Evolutionary conservation across 305 asterid species (phyloP).

Genomic region (Rubia peregrina): DNA sequence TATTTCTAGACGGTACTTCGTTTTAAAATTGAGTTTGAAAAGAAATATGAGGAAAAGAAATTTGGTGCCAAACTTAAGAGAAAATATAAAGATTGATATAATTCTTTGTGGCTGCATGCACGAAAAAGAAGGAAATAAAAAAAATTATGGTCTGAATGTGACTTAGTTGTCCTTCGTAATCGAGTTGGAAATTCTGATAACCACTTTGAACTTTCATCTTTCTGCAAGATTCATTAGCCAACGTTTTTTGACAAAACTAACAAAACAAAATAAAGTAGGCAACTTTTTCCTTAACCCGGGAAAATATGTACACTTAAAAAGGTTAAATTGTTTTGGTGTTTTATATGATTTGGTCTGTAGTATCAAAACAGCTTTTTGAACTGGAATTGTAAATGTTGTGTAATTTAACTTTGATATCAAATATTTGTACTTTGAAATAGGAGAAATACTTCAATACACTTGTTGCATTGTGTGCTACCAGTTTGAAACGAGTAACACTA

Average conservation of each 20-base stretch:
- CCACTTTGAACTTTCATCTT: background rate
- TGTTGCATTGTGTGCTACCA: too few relatives aligned
- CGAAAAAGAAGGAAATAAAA: background rate
- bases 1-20: background rate
- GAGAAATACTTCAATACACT: too few relatives aligned
- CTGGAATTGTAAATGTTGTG: too few relatives aligned
- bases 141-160: background rate
- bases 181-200: conserved; percentile 3
- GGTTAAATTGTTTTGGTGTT: too few relatives aligned
- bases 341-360: too few relatives aligned
- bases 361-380: too few relatives aligned
- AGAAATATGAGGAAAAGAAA: background rate
- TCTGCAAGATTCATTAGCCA: background rate
- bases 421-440: too few relatives aligned
- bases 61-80: conserved; percentile 7
- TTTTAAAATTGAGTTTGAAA: background rate
- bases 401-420: too few relatives aligned
- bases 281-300: background rate
- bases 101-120: background rate
- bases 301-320: too few relatives aligned
- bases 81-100: background rate
- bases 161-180: background rate
- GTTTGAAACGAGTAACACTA: too few relatives aligned
- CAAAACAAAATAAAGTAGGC: background rate
- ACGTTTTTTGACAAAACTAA: conserved; percentile 4